A percentile compares a stretch with the other conserved stretches of the same genome.
Evolutionary conservation across 176 grass and related monocot genomes (phyloP).

Genomic region (Cocos nucifera): DNA sequence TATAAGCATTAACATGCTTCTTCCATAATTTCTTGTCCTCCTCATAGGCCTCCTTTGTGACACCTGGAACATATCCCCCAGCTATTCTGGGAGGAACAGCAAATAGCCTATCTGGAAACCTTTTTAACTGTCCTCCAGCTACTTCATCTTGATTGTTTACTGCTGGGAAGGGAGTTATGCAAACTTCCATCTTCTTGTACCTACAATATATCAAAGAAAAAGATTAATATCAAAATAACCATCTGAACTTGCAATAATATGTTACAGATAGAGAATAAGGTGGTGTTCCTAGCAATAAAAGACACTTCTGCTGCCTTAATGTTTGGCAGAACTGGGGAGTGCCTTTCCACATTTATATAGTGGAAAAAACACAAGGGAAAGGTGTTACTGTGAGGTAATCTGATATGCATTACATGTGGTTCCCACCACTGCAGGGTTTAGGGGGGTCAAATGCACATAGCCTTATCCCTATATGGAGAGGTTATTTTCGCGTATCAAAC

Average conservation of each 20-base stretch:
- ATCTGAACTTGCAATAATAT: neutral
- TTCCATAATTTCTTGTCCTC: conserved; percentile 64
- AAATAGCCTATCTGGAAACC: conserved; percentile 62
- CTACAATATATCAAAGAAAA: conserved; percentile 21
- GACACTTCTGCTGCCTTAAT: too few relatives aligned
- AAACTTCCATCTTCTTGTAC: conserved; percentile 85
- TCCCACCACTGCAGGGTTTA: too few relatives aligned
- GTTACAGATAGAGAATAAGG: too few relatives aligned
- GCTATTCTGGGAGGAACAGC: conserved; percentile 57
- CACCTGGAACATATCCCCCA: conserved; percentile 20
- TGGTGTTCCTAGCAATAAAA: too few relatives aligned
- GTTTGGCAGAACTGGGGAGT: too few relatives aligned
- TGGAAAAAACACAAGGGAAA: too few relatives aligned
- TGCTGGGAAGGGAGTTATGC: conserved; percentile 34
- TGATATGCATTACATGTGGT: too few relatives aligned
- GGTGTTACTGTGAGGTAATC: too few relatives aligned
- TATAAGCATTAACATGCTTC: conserved; percentile 70
- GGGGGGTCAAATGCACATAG: too few relatives aligned
- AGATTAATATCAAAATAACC: neutral
- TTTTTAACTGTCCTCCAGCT: conserved; percentile 34
- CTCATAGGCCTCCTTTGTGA: conserved; percentile 54
- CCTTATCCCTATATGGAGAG: too few relatives aligned
- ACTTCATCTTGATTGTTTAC: neutral
- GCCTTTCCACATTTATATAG: too few relatives aligned
- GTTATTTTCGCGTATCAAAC: too few relatives aligned